Evolutionary conservation across 345 rosid species (phyloP).

Genomic region (Rubroshorea leprosula): DNA sequence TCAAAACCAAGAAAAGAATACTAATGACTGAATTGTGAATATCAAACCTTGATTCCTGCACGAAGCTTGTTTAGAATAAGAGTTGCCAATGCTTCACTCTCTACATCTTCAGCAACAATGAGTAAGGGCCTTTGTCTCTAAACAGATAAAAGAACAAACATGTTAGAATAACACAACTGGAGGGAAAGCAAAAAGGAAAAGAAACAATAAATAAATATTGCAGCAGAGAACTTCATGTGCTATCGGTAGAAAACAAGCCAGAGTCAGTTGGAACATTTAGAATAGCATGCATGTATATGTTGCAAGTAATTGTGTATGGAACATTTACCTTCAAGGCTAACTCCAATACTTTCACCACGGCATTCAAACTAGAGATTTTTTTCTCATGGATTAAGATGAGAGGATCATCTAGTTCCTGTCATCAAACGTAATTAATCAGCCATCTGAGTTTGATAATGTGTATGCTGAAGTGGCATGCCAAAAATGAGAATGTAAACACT

Average conservation of each 20-base stretch:
- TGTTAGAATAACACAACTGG: background rate
- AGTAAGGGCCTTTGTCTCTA: constrained; percentile 86
- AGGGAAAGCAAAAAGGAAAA: background rate
- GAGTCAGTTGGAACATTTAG: background rate
- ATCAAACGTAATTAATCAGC: constrained; percentile 1
- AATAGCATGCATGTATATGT: background rate
- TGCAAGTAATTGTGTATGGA: background rate
- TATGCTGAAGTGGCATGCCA: background rate
- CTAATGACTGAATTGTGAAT: background rate
- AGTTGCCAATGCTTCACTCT: constrained; percentile 85
- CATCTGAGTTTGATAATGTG: background rate
- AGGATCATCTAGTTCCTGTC: constrained; percentile 94
- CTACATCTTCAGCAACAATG: constrained; percentile 93
- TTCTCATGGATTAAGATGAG: constrained; percentile 93
- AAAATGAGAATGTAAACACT: constrained; percentile 18
- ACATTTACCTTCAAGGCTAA: constrained; percentile 76
- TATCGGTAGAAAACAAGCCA: background rate
- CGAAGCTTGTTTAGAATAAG: constrained; percentile 91
- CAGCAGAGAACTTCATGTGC: background rate
- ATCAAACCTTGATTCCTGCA: constrained; percentile 85
- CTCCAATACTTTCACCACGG: constrained; percentile 85
- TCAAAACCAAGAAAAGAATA: background rate
- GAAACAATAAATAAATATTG: no score
- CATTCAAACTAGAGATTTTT: constrained; percentile 73
- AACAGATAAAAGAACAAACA: constrained; percentile 12